Evolutionary conservation across 495 filamentous ascomycete species (phyloP).

Genomic region (Pseudomonodictys pantanalensis): DNA sequence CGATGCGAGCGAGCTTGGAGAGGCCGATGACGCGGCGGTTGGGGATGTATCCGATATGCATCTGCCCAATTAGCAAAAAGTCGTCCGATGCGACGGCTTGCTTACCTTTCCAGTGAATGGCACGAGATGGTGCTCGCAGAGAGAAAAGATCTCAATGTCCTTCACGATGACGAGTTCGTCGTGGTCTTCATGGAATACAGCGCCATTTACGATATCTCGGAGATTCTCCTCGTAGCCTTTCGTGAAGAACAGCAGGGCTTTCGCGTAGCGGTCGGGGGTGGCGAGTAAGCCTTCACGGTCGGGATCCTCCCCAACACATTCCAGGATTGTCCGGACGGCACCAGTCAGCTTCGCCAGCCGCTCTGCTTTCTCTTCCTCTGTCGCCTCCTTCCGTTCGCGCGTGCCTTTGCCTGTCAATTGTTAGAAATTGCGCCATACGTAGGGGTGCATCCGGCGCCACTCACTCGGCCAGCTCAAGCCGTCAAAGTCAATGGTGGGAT

Average conservation of each 20-base stretch:
- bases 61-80: slow-evolving; percentile 47
- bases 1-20: slow-evolving; percentile 90
- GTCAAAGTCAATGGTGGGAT: slow-evolving; percentile 72
- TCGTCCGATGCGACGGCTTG: not conserved
- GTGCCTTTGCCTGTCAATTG: slow-evolving; percentile 66
- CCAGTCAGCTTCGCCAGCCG: slow-evolving; percentile 75
- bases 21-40: slow-evolving; percentile 82
- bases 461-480: slow-evolving; percentile 69
- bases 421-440: slow-evolving; percentile 8
- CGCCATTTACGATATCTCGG: slow-evolving; percentile 85
- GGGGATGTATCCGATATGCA: slow-evolving; percentile 99
- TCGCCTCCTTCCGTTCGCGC: slow-evolving; percentile 74
- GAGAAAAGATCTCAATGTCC: slow-evolving; percentile 91
- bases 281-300: slow-evolving; percentile 82
- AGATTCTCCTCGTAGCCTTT: slow-evolving; percentile 98
- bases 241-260: slow-evolving; percentile 98
- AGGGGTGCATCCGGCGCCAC: slow-evolving; percentile 28
- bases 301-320: slow-evolving; percentile 95
- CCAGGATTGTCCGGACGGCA: slow-evolving; percentile 85
- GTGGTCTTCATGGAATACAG: slow-evolving; percentile 95
- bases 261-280: slow-evolving; percentile 88
- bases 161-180: slow-evolving; percentile 97
- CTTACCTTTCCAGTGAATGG: slow-evolving; percentile 89
- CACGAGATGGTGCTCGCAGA: slow-evolving; percentile 97
- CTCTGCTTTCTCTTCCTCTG: slow-evolving; percentile 65